Percentiles rank a stretch among this genome's conserved stretches.
These are phyloP conservation scores for Cytauxzoon felis DNA, from an alignment of 169 alveolate genomes.

Conservation along the genomic window DNA sequence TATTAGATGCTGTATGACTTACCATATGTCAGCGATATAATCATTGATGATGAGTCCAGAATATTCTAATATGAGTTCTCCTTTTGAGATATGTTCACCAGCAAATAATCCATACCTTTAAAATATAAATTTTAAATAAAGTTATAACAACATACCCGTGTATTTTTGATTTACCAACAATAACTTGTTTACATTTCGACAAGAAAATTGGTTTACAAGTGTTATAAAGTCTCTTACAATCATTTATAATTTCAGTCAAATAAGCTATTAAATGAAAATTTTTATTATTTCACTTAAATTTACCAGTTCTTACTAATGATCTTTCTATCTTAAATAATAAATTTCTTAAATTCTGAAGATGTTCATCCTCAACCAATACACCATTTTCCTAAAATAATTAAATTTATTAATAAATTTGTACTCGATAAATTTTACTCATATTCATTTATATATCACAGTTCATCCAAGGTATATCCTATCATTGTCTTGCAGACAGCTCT, in stretches of 20 bases:
- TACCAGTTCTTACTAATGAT: conserved; percentile 11
- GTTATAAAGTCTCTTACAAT: not conserved
- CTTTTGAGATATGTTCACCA: conserved; percentile 35
- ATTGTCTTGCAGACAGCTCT: too few relatives aligned
- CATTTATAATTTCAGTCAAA: not conserved
- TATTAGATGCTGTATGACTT: too few relatives aligned
- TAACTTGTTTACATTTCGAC: conserved; percentile 30
- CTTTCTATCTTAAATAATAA: conserved; percentile 11
- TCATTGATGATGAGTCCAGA: conserved; percentile 55
- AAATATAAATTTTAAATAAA: not conserved
- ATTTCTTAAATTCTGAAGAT: conserved; percentile 25
- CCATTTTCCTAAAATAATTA: conserved; percentile 48
- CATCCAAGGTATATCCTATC: too few relatives aligned
- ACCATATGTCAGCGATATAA: conserved; percentile 48
- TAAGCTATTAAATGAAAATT: not conserved
- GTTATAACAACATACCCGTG: conserved; percentile 24
- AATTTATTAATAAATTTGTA: too few relatives aligned
- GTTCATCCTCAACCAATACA: conserved; percentile 16
- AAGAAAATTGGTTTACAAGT: conserved; percentile 19
- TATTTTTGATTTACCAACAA: conserved; percentile 32
- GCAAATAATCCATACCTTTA: conserved; percentile 55
- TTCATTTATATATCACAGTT: too few relatives aligned
- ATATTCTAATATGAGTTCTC: conserved; percentile 55
- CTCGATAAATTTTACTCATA: too few relatives aligned
- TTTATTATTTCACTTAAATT: not conserved